phyloP scores from a whole-genome alignment of 208 protist genomes.

The Leishmania gerbilli region DNA sequence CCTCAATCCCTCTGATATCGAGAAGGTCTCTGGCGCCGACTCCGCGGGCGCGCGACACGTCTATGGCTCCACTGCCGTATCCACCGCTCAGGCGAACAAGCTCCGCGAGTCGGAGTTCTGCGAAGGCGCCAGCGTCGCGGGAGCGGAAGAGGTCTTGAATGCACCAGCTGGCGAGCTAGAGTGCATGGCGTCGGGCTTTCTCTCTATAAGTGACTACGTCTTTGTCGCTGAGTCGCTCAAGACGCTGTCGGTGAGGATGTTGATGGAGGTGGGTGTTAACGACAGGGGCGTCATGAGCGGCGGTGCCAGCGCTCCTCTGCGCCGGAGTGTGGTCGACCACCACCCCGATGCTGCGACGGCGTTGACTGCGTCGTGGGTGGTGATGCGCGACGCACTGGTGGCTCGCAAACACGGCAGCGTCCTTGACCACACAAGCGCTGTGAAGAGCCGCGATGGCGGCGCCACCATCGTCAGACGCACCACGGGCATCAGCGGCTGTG shows the following conservation, averaged over 20 bases:
- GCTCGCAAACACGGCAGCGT: not conserved
- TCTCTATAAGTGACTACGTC: conserved; percentile 26
- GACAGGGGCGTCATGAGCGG: not conserved
- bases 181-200: conserved; percentile 38
- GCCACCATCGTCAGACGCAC: too few relatives aligned
- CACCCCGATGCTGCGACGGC: not conserved
- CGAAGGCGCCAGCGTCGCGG: not conserved
- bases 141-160: not conserved
- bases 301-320: not conserved
- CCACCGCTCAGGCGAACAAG: not conserved
- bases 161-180: conserved; percentile 37
- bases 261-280: not conserved
- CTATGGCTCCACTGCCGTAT: not conserved
- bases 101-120: not conserved
- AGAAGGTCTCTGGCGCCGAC: not conserved
- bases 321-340: not conserved
- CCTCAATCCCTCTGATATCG: not conserved
- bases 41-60: not conserved
- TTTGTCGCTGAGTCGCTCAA: conserved; percentile 23
- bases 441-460: not conserved
- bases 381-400: conserved; percentile 19
- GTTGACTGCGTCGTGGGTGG: conserved; percentile 8
- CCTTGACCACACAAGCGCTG: not conserved
- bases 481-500: not conserved
- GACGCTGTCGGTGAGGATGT: conserved; percentile 6